phyloP scores from a whole-genome alignment of 768 basidiomycete species.

The Leucosporidium scottii region DNA sequence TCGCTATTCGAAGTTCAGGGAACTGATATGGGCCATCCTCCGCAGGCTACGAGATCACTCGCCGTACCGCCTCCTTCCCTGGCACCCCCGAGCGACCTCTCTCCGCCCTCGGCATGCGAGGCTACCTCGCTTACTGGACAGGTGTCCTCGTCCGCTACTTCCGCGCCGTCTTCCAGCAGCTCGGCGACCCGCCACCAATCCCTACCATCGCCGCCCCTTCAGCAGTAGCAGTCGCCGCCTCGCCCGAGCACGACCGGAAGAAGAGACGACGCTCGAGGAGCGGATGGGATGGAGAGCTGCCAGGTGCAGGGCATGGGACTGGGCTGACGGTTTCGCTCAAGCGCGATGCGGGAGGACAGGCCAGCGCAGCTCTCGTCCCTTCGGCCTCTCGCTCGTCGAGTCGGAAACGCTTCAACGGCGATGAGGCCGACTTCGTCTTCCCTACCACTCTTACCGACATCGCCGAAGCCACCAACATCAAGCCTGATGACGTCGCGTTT shows the following conservation, averaged over 20 bases:
- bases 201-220: too few relatives aligned
- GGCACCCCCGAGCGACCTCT: constrained; percentile 88
- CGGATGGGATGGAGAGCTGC: constrained; percentile 67
- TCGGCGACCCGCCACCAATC: constrained; percentile 25
- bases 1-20: neutral
- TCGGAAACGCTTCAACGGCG: neutral
- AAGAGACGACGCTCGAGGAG: constrained; percentile 30
- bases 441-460: constrained; percentile 60
- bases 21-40: neutral
- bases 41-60: constrained; percentile 72
- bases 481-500: constrained; percentile 78
- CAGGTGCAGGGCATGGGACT: neutral
- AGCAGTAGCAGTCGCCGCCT: neutral
- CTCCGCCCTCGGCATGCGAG: constrained; percentile 82
- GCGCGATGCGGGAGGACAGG: constrained; percentile 7
- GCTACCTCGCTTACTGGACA: constrained; percentile 80
- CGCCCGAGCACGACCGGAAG: neutral
- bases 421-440: constrained; percentile 15
- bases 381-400: neutral
- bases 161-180: constrained; percentile 47
- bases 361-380: neutral
- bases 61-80: constrained; percentile 42
- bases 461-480: constrained; percentile 69
- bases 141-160: constrained; percentile 77
- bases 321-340: neutral